Evolutionary conservation across 2,329 filamentous ascomycete genomes (phyloP).

Genomic region (Sclerotiophoma versabilis): DNA sequence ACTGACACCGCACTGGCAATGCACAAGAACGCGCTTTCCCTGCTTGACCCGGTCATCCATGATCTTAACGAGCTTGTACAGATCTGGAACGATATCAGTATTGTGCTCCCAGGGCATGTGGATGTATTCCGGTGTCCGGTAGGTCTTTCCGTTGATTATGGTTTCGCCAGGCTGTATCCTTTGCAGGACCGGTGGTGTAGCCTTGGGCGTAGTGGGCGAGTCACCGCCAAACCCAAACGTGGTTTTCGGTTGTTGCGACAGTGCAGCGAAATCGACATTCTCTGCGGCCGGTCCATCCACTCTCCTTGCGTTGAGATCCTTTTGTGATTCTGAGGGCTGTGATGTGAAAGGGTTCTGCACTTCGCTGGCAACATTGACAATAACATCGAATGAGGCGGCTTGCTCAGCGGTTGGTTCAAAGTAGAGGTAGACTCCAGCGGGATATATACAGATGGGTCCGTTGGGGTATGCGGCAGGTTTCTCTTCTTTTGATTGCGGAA

Average conservation of each 20-base stretch:
- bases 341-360: conserved; percentile 75
- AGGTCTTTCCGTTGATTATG: conserved; percentile 33
- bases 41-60: conserved; percentile 76
- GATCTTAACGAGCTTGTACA: conserved; percentile 76
- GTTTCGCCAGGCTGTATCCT: conserved; percentile 36
- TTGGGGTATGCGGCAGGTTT: conserved; percentile 84
- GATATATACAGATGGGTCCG: conserved; percentile 82
- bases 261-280: conserved; percentile 46
- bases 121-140: conserved; percentile 75
- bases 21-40: conserved; percentile 80
- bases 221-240: conserved; percentile 40
- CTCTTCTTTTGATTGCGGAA: conserved; percentile 66
- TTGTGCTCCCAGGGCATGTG: conserved; percentile 91
- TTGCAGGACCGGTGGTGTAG: conserved; percentile 55
- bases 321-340: conserved; percentile 35
- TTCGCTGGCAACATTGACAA: conserved; percentile 85
- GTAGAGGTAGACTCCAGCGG: conserved; percentile 78
- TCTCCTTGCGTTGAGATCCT: conserved; percentile 46
- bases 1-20: conserved; percentile 87
- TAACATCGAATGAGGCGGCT: conserved; percentile 78
- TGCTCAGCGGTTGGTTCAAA: conserved; percentile 80
- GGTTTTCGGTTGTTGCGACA: conserved; percentile 34
- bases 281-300: conserved; percentile 46
- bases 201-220: conserved; percentile 61
- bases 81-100: conserved; percentile 80